Evolutionary conservation across 1,284 basidiomycete species (phyloP), one percentile per base, ranked within the genome.

Genomic region (Vanrija pseudolonga): DNA sequence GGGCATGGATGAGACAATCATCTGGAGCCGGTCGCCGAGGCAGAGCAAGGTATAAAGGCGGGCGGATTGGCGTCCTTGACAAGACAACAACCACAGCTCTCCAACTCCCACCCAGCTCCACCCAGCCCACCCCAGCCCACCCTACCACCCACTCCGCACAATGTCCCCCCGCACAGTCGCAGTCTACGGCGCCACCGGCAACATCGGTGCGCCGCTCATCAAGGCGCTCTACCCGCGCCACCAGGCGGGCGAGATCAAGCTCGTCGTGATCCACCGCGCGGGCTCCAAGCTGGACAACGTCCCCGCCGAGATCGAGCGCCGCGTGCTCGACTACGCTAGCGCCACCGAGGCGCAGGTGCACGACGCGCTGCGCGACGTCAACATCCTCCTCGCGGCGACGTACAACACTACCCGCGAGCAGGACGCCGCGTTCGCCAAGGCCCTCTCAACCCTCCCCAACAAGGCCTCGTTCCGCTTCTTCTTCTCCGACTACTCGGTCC

Each of bases 91-190:
- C 32, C 9, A 32, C 14, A 32, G 32, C 32, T 32, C 32, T 15
- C 32, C 32, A 9, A 15, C 32, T 32, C 32, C 32, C 32, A 32
- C 12, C 32, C 12, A 12, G 8, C 32, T 32, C 32, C 6, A 12
- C 28, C 28, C 28, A 32, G 12, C 12, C 28, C 28, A 32, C 6
- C 28, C 28, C 12, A 32, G 5, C 32, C 14, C 32, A 32, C 2
- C 32, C 32, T 12, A 32, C 24, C 24, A 12, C 1, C 9, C 32
- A 32, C 8, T 12, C 32, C 32, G 2, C 32, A 32, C 18, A n/a
- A 47, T 24, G 38, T 24, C 47, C 39, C n/a, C 39, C n/a, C 45
- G 18, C 45, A 47, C 45, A 20, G 45, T 47, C 15, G 45, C 45
- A 12, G 11, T 47, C 32, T 19, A n/a, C 26, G 28, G 28, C 26